Base-by-base conservation (phyloP, 192 early-diverging fungal species). In the Backusella australiensis region DNA sequence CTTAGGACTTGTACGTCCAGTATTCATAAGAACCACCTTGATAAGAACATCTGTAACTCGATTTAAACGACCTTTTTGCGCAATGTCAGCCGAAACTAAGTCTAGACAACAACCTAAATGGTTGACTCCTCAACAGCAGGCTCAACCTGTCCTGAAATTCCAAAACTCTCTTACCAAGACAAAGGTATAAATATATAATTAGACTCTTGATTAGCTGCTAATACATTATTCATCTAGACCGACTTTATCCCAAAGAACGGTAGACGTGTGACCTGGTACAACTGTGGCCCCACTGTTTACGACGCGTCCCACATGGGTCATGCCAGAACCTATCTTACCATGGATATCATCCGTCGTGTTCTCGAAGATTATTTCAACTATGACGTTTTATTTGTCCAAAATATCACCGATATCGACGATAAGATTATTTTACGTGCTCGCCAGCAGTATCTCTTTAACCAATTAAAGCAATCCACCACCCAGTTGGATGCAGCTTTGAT, bases 371-470 rank as follows among this genome's bases (percentile, higher is more conserved):
- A 97, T 83, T 95, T 99, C 79, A 89, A 89, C 69, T 99, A 97
- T 83, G 92, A 99, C 71, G 93, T 99, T 53, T 85, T 90, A 49
- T 93, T 94, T 83, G 96, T 99, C 29, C 96, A 98, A 89, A 99
- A 99, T 81, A 92, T 99, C 63, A 99, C 98, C 35, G 98, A 99
- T 78, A 95, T 99, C 80, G 98, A 99, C 81, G 98, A 99, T 81
- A 99, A 99, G 92, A 96, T 99, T 77, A 99, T 99, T 76, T 75
- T 93, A 59, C 90, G 90, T 23, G 94, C 96, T 53, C 91, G 97
- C n/a, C 93, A 96, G 52, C 90, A 92, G 72, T 86, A 94, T 78
- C 85, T 99, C 41, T 90, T 91, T 84, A 76, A 83, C 73, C 78
- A 90, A 78, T 90, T 87, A 42, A 85, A 89, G 76, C 67, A 71